Percentiles rank a stretch among this genome's conserved stretches.
Conservation (phyloP, 805 yeast species). For the Candida gorgasii region DNA sequence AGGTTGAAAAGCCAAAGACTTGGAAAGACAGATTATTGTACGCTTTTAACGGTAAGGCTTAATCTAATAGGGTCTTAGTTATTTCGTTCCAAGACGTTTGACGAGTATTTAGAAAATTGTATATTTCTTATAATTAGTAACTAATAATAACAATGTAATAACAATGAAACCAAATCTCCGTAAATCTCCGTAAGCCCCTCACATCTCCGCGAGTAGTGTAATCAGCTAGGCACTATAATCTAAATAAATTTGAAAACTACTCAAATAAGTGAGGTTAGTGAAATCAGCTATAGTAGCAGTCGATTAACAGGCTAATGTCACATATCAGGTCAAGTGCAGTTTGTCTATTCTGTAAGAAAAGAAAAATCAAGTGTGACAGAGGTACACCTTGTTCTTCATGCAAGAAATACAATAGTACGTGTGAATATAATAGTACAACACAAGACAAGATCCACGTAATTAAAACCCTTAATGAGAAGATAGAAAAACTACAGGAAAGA, state of each 20-base stretch:
- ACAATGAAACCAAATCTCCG: too few species aligned
- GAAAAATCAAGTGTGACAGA: conserved; percentile 16
- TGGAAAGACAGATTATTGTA: conserved; percentile 1
- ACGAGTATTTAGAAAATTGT: too few species aligned
- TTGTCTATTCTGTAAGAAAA: conserved; percentile 13
- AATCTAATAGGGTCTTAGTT: background rate
- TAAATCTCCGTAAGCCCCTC: too few species aligned
- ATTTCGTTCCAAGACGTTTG: too few species aligned
- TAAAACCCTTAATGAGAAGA: background rate
- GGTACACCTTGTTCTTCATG: conserved; percentile 14
- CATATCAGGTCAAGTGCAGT: background rate
- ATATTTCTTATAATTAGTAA: too few species aligned
- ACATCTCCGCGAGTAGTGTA: too few species aligned
- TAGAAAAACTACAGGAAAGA: background rate
- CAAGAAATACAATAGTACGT: conserved; percentile 7
- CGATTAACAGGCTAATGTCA: background rate
- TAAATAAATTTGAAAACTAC: too few species aligned
- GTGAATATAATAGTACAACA: conserved; percentile 1
- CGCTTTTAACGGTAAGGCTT: conserved; percentile 2
- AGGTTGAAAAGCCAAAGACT: conserved; percentile 1
- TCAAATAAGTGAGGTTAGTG: too few species aligned
- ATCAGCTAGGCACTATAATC: too few species aligned
- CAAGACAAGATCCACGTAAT: background rate
- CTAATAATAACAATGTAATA: too few species aligned
- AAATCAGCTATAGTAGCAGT: too few species aligned